These are phyloP conservation scores for Zygnema circumcarinatum DNA, from an alignment of 139 green algal species.

Conservation along the genomic window DNA sequence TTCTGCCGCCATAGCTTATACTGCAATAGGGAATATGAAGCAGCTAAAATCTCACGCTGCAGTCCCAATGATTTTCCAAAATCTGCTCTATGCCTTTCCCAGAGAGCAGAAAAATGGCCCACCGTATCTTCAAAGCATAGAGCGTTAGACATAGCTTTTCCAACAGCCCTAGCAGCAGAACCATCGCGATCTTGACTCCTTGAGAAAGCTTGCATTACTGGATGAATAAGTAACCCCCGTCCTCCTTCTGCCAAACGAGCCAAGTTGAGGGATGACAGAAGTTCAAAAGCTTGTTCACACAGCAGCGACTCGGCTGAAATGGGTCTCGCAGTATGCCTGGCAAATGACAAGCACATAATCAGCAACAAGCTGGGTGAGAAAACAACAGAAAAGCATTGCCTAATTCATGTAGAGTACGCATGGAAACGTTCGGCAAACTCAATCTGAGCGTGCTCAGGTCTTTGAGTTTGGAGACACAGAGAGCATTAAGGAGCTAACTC, in stretches of 20 bases:
- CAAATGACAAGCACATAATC: no score
- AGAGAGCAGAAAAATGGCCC: neutral
- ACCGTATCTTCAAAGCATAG: neutral
- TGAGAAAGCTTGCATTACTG: neutral
- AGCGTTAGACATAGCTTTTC: neutral
- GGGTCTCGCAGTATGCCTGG: no score
- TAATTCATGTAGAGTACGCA: no score
- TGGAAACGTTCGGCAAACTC: no score
- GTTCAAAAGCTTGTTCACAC: neutral
- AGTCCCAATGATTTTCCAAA: neutral
- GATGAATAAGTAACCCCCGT: neutral
- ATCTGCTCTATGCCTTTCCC: neutral
- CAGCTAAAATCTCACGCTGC: neutral
- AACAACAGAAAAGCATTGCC: no score
- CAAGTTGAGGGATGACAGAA: neutral
- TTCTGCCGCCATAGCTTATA: neutral
- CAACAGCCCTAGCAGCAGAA: neutral
- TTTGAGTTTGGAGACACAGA: no score
- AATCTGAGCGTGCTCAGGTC: no score
- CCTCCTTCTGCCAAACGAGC: neutral
- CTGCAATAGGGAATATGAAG: neutral
- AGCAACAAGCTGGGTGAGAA: no score
- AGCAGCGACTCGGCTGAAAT: neutral
- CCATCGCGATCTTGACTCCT: neutral
- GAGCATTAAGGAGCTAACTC: no score